phyloP scores from a whole-genome alignment of 2,329 filamentous ascomycete species.

The Calonectria crousiana region DNA sequence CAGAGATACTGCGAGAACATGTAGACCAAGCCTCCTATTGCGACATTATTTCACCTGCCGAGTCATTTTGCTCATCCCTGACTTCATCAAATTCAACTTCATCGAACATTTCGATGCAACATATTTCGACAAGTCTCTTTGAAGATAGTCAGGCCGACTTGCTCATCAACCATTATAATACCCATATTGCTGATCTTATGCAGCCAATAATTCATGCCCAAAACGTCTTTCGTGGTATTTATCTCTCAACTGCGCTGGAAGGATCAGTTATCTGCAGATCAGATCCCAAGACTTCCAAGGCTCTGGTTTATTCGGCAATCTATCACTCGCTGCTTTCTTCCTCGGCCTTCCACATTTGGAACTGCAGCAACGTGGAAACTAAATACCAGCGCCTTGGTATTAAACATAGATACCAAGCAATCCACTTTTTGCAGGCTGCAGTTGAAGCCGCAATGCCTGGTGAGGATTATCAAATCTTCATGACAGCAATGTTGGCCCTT shows the following conservation, averaged over 20 bases:
- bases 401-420: constrained; percentile 12
- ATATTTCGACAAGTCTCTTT: constrained; percentile 17
- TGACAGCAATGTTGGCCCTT: constrained; percentile 22
- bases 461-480: constrained; percentile 17
- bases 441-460: neutral
- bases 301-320: constrained; percentile 24
- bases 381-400: constrained; percentile 10
- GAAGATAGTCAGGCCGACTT: constrained; percentile 19
- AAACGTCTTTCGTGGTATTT: constrained; percentile 27
- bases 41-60: neutral
- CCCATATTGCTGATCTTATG: constrained; percentile 28
- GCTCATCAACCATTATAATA: constrained; percentile 28
- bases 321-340: constrained; percentile 21
- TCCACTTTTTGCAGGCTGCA: constrained; percentile 12
- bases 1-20: neutral
- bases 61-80: neutral
- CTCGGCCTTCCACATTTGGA: constrained; percentile 21
- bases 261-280: neutral
- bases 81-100: neutral
- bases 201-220: constrained; percentile 25
- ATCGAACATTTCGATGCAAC: neutral
- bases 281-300: constrained; percentile 3
- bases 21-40: neutral
- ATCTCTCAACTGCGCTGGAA: constrained; percentile 27
- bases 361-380: constrained; percentile 11